Percentiles rank a stretch among this genome's conserved stretches.
phyloP scores from a whole-genome alignment of 208 protist species.

The Wallacemonas sp. region DNA sequence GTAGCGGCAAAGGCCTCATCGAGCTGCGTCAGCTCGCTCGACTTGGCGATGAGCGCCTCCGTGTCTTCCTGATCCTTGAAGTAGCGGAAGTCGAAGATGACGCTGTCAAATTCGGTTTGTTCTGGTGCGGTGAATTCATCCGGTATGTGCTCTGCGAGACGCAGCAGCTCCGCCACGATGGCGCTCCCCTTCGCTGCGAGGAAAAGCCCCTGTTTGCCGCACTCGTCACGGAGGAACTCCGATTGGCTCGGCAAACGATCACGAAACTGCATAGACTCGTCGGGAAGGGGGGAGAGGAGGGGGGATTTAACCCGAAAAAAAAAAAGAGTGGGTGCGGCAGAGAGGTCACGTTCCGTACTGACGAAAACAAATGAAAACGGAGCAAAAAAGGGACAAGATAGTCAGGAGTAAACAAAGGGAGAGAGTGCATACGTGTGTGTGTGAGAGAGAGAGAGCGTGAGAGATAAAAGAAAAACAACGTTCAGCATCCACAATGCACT shows the following conservation, averaged over 20 bases:
- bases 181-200: conserved; percentile 91
- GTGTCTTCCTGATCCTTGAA: conserved; percentile 78
- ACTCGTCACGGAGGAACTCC: conserved; percentile 89
- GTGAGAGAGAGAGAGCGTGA: too few species aligned
- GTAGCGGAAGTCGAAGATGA: conserved; percentile 96
- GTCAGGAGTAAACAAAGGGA: background rate
- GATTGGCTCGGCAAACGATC: conserved; percentile 11
- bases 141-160: conserved; percentile 92
- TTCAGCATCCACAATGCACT: too few species aligned
- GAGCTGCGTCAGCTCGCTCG: conserved; percentile 50
- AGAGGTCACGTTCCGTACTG: background rate
- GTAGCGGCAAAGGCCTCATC: conserved; percentile 85
- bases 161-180: conserved; percentile 94
- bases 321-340: background rate
- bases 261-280: conserved; percentile 16
- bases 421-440: too few species aligned
- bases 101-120: conserved; percentile 60
- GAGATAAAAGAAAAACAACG: too few species aligned
- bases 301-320: too few species aligned
- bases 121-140: conserved; percentile 66
- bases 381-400: background rate
- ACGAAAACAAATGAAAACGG: too few species aligned
- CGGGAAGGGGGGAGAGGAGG: too few species aligned
- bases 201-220: conserved; percentile 92
- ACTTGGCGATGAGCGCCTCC: conserved; percentile 75